Evolutionary conservation across 1,284 basidiomycete genomes (phyloP), one percentile per base, ranked within the genome.

Genomic region (Paramarasmius palmivorus): DNA sequence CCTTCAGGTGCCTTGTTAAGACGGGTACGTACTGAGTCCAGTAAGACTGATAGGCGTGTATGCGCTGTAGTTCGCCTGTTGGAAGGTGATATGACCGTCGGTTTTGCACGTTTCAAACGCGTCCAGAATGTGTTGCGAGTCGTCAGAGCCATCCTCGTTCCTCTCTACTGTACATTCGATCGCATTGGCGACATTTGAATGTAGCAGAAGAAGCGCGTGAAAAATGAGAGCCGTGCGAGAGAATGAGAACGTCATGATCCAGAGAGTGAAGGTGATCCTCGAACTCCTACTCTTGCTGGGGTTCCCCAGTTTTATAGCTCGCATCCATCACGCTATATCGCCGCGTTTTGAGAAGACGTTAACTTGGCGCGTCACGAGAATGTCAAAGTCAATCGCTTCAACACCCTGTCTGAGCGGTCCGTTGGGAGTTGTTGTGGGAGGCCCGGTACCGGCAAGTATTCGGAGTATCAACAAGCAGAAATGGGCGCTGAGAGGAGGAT

Each of bases 71-170:
- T 76, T 73, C 17, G 68, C 69, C 53, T 66, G 57, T 25, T 61
- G 50, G 56, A 79, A 78, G 5, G 68, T 68, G 52, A 79, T 73
- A 20, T 68, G 57, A 2, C 70, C 71, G 52, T 75, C 64, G 17
- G 60, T 63, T 26, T 61, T 59, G 57, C 76, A 78, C 14, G 73
- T 61, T 22, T 63, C 63, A 53, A 75, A 73, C 4, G 73, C 73
- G 17, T 66, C 58, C 26, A 72, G 53, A 35, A 77, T 73, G 22
- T 67, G 62, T 0, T 69, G 60, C 4, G 73, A 70, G 59, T 76
- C 75, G 55, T 77, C 76, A n/a, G 62, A 61, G 6, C 65, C 65
- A 45, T 65, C 59, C 45, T 66, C 61, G 35, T 61, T 50, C 15
- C 25, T 57, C 45, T 65, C 52, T 10, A 65, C 62, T 1, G 50